phyloP scores from a whole-genome alignment of 805 yeast genomes.

The Ogataea ganodermae region DNA sequence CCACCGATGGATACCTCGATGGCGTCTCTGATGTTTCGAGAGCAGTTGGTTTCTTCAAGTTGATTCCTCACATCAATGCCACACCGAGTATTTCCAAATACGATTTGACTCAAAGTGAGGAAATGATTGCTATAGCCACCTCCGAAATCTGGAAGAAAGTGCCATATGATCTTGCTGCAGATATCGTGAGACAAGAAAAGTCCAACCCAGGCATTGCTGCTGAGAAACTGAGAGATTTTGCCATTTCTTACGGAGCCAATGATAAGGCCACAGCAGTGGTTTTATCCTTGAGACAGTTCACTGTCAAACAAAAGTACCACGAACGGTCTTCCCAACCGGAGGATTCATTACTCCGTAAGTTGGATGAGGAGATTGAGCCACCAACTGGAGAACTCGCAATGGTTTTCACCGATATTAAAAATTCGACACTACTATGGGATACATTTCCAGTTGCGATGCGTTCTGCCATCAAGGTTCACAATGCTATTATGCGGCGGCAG shows the following conservation, averaged over 20 bases:
- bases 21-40: conserved; percentile 82
- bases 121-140: conserved; percentile 81
- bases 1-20: conserved; percentile 81
- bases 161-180: conserved; percentile 84
- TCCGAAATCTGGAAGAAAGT: conserved; percentile 83
- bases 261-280: conserved; percentile 83
- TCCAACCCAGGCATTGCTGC: conserved; percentile 90
- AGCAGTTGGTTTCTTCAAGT: conserved; percentile 87
- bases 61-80: conserved; percentile 85
- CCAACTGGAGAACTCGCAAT: conserved; percentile 94
- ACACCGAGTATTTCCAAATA: conserved; percentile 76
- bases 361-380: conserved; percentile 89
- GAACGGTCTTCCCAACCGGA: conserved; percentile 54
- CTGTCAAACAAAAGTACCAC: conserved; percentile 36
- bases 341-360: conserved; percentile 77
- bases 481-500: conserved; percentile 91
- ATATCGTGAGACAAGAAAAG: conserved; percentile 78
- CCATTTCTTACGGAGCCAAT: conserved; percentile 85
- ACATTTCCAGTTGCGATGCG: conserved; percentile 91
- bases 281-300: conserved; percentile 61
- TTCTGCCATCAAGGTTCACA: conserved; percentile 93
- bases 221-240: conserved; percentile 89
- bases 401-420: conserved; percentile 96
- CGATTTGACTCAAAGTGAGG: conserved; percentile 68
- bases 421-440: conserved; percentile 93